These are phyloP conservation scores for Turritis glabra DNA, from an alignment of 345 rosid genomes.

Conservation along the genomic window DNA sequence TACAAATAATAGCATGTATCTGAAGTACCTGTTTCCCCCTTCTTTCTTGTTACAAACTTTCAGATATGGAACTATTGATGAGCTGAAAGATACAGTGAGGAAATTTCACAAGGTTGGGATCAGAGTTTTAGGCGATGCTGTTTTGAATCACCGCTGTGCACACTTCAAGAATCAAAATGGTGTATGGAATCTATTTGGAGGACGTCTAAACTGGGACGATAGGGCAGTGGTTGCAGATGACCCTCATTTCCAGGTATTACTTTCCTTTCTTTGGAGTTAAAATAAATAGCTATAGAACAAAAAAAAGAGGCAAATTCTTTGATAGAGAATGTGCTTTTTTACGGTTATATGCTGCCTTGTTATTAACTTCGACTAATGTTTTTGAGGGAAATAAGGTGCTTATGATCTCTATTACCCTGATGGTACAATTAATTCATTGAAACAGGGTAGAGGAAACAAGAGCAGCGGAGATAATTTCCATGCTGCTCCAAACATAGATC, in stretches of 20 bases:
- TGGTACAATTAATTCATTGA: slow-evolving; percentile 22
- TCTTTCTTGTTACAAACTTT: slow-evolving; percentile 14
- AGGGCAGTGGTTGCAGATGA: slow-evolving; percentile 93
- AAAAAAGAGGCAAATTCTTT: slow-evolving; percentile 10
- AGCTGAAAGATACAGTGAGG: slow-evolving; percentile 76
- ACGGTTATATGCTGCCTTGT: neutral
- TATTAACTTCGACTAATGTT: neutral
- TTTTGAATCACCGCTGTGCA: slow-evolving; percentile 95
- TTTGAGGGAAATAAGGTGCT: neutral
- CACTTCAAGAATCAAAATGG: slow-evolving; percentile 84
- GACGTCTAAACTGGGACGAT: slow-evolving; percentile 93
- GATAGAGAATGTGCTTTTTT: neutral
- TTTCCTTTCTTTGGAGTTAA: neutral
- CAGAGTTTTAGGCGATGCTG: slow-evolving; percentile 93
- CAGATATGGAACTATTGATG: slow-evolving; percentile 86
- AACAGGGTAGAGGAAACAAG: slow-evolving; percentile 95
- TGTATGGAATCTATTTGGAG: slow-evolving; percentile 93
- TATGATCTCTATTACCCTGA: slow-evolving; percentile 19
- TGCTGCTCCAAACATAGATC: slow-evolving; percentile 99
- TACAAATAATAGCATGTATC: neutral
- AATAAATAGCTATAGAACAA: neutral
- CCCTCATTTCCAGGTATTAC: slow-evolving; percentile 89
- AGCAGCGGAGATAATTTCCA: slow-evolving; percentile 98
- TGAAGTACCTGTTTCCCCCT: neutral
- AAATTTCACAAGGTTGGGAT: slow-evolving; percentile 67